A percentile compares a stretch with the other conserved stretches of the same genome.
Conservation (phyloP, 1,284 basidiomycete genomes). For the Ustilago lituana region DNA sequence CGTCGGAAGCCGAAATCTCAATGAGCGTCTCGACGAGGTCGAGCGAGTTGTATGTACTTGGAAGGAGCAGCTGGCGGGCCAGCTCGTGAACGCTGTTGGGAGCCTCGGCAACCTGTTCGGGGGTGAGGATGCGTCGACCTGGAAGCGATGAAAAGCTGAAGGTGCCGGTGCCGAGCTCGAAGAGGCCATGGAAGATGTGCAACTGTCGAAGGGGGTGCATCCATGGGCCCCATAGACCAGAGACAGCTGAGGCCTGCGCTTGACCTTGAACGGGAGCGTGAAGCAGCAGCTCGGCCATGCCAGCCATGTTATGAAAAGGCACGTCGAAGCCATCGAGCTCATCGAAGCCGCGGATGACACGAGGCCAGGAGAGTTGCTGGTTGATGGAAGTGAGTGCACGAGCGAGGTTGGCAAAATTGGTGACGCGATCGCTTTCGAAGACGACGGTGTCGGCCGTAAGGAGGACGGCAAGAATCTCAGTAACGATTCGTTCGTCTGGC, state of each 20-base stretch:
- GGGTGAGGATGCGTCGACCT: conserved; percentile 52
- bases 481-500: conserved; percentile 49
- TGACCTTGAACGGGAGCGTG: conserved; percentile 20
- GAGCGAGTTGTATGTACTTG: conserved; percentile 91
- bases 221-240: conserved; percentile 73
- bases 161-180: conserved; percentile 78
- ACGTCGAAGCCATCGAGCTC: conserved; percentile 68
- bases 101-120: conserved; percentile 69
- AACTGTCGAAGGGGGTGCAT: conserved; percentile 85
- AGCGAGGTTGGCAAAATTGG: conserved; percentile 49
- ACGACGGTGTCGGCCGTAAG: conserved; percentile 47
- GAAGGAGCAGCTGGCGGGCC: conserved; percentile 75
- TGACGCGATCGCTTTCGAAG: conserved; percentile 39
- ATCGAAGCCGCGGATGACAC: conserved; percentile 68
- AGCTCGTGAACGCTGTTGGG: conserved; percentile 84
- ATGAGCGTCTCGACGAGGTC: conserved; percentile 86
- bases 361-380: conserved; percentile 59
- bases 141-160: conserved; percentile 77
- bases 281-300: conserved; percentile 62
- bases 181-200: conserved; percentile 83
- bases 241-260: conserved; percentile 68
- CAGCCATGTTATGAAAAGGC: conserved; percentile 65
- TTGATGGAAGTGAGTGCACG: conserved; percentile 32
- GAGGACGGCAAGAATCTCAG: conserved; percentile 58
- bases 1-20: conserved; percentile 90